Conservation (phyloP, 1,284 basidiomycete species). For the Naganishia sp. region DNA sequence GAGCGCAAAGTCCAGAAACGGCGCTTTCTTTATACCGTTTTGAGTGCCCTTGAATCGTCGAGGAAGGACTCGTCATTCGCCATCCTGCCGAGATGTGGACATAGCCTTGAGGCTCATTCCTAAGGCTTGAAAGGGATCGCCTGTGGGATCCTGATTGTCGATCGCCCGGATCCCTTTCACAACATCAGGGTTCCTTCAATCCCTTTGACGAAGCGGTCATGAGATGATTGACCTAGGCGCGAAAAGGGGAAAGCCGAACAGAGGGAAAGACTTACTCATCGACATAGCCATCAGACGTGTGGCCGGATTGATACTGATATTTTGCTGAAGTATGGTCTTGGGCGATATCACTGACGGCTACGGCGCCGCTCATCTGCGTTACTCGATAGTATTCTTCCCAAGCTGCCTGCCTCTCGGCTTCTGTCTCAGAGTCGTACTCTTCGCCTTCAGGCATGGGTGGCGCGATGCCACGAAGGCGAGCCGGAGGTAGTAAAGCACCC, state of each 20-base stretch:
- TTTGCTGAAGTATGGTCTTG: background rate
- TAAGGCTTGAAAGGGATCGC: slow-evolving; percentile 16
- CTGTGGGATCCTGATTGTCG: background rate
- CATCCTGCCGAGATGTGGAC: no score
- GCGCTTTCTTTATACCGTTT: background rate
- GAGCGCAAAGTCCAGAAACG: no score
- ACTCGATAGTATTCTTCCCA: slow-evolving; percentile 27
- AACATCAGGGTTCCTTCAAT: background rate
- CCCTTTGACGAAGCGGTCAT: slow-evolving; percentile 2
- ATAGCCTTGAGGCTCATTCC: no score
- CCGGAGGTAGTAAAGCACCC: no score
- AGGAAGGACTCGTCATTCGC: no score
- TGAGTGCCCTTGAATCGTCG: background rate
- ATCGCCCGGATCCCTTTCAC: background rate
- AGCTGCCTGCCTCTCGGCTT: slow-evolving; percentile 29
- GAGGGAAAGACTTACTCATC: slow-evolving; percentile 1
- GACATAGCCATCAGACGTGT: background rate
- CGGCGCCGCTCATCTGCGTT: background rate
- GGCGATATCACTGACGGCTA: background rate
- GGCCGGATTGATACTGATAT: background rate
- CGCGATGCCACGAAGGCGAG: background rate
- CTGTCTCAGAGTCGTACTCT: slow-evolving; percentile 30
- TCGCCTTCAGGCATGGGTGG: slow-evolving; percentile 30
- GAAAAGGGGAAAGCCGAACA: background rate
- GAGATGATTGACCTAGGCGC: background rate